These are phyloP conservation scores for Sutorius eximius DNA, from an alignment of 1,284 basidiomycete genomes.

Conservation along the genomic window DNA sequence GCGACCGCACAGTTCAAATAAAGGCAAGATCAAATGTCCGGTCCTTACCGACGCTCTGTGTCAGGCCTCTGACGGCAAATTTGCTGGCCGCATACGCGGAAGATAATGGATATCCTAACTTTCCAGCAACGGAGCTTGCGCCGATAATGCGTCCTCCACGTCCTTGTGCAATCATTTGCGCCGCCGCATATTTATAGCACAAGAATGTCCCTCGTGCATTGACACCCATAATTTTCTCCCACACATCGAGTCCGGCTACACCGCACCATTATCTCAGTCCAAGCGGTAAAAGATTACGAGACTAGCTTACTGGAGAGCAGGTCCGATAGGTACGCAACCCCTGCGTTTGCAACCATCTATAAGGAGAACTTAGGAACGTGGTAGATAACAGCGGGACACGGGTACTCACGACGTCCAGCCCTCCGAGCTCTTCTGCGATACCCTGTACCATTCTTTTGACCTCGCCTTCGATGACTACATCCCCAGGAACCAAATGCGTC, in stretches of 20 bases:
- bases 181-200: conserved; percentile 38
- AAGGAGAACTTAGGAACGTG: background rate
- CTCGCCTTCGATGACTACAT: conserved; percentile 11
- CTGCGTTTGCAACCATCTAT: conserved; percentile 23
- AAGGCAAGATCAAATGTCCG: background rate
- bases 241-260: conserved; percentile 22
- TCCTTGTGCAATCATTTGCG: conserved; percentile 38
- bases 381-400: background rate
- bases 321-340: background rate
- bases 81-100: conserved; percentile 30
- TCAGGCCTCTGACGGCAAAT: conserved; percentile 34
- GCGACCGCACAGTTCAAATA: background rate
- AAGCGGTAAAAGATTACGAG: background rate
- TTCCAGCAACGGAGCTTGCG: conserved; percentile 29
- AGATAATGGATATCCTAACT: conserved; percentile 4
- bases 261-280: background rate
- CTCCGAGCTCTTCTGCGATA: conserved; percentile 7
- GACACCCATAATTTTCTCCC: conserved; percentile 28
- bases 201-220: conserved; percentile 33
- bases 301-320: conserved; percentile 7
- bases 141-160: conserved; percentile 41
- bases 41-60: conserved; percentile 22
- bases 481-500: conserved; percentile 15
- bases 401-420: conserved; percentile 15
- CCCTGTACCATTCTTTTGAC: conserved; percentile 11